Base-by-base conservation (phyloP, 441 rosid genomes). In the Aleurites moluccanus region DNA sequence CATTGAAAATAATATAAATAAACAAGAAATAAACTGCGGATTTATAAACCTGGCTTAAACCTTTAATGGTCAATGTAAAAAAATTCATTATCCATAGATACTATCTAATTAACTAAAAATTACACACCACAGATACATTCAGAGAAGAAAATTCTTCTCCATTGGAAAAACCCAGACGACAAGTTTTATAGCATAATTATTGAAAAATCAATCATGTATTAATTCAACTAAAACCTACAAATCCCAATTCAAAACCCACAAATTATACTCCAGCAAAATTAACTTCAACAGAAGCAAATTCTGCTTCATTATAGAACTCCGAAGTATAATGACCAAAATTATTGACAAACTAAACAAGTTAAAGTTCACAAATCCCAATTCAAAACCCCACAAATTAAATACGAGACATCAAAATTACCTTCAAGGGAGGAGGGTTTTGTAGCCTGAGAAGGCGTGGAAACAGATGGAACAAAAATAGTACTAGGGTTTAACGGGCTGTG, bases 351-450 rank as follows among this genome's bases (percentile, higher is more conserved):
- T 50, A 50, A 50, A 50, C 20, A 50, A 23, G 40, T 5, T 2
- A 45, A 28, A 42, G 45, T 35, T 28, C 16, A 2, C 15, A 73
- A 62, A 61, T 35, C 64, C 53, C 38, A 38, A 40, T 56, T n/a
- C 47, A 28, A 44, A 44, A 52, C 35, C 35, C 63, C 52, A 25
- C 30, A 52, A 65, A 55, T 23, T 3, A 15, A 38, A 5, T 42
- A 21, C 35, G 33, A 64, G 60, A 28, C 66, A 59, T 0, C 35
- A 42, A 75, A 44, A 75, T 66, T 60, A 75, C 78, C 73, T 15
- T 28, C 21, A 21, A 18, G 50, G 60, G 67, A 21, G 13, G 63
- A 45, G n/a, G 78, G 40, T 21, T 67, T 59, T 23, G 33, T 33
- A 55, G 75, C 6, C 21, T 49, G 59, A 59, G 59, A 15, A 67